Percentiles rank a stretch among this genome's conserved stretches.
Evolutionary conservation across 106 monocot genomes (phyloP).

Genomic region (Triglochin maritima): DNA sequence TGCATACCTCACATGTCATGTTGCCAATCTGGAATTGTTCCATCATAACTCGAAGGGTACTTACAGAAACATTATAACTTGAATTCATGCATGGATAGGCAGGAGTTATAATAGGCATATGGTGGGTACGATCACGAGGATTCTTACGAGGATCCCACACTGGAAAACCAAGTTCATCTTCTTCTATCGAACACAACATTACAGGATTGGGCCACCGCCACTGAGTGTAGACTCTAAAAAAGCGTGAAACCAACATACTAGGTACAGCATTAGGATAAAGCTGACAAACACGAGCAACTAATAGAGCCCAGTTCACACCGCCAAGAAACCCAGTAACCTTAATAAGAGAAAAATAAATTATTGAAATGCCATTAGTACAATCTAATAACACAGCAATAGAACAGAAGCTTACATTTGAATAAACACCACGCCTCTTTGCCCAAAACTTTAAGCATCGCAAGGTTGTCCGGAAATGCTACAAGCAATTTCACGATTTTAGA

Average conservation of each 20-base stretch:
- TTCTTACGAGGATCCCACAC: constrained; percentile 95
- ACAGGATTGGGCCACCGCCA: constrained; percentile 99
- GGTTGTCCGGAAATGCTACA: constrained; percentile 78
- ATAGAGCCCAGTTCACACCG: constrained; percentile 89
- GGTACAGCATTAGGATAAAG: constrained; percentile 92
- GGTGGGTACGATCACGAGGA: constrained; percentile 78
- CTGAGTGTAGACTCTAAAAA: constrained; percentile 95
- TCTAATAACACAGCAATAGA: neutral
- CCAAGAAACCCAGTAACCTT: constrained; percentile 99
- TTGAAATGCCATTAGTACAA: neutral
- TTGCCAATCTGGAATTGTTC: constrained; percentile 87
- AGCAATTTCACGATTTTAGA: constrained; percentile 11
- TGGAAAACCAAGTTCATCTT: constrained; percentile 85
- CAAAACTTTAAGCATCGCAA: constrained; percentile 85
- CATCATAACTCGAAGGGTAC: constrained; percentile 85
- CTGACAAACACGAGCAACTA: constrained; percentile 90
- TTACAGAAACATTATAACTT: constrained; percentile 95
- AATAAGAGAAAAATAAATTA: constrained; percentile 1
- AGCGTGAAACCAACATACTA: constrained; percentile 87
- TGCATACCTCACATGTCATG: constrained; percentile 64
- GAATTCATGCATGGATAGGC: constrained; percentile 99
- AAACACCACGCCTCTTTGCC: constrained; percentile 93
- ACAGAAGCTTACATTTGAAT: constrained; percentile 77
- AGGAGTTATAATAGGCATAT: constrained; percentile 99
- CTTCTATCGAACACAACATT: constrained; percentile 81